These are phyloP conservation scores for Pseudogymnoascus sp. DNA, from an alignment of 2,329 filamentous ascomycete genomes.

Conservation along the genomic window DNA sequence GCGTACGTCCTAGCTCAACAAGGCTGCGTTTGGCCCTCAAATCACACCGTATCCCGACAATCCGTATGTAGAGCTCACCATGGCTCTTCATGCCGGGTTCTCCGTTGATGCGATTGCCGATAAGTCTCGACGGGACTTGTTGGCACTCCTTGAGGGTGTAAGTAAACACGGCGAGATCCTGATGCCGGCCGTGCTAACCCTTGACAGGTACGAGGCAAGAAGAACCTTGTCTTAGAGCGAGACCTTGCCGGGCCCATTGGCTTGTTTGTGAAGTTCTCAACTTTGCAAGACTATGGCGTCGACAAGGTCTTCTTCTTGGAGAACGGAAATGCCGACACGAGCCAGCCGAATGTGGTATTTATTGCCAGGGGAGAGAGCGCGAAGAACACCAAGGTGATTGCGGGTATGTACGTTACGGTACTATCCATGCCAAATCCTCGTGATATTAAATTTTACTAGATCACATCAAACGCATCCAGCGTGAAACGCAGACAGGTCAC, in stretches of 20 bases:
- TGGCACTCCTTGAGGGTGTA: slow-evolving; percentile 91
- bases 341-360: slow-evolving; percentile 91
- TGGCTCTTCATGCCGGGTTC: slow-evolving; percentile 64
- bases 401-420: slow-evolving; percentile 51
- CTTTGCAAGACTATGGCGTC: slow-evolving; percentile 92
- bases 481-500: slow-evolving; percentile 81
- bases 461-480: slow-evolving; percentile 83
- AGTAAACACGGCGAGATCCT: slow-evolving; percentile 34
- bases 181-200: slow-evolving; percentile 16
- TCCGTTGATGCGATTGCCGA: slow-evolving; percentile 68
- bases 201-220: slow-evolving; percentile 87
- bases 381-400: slow-evolving; percentile 73
- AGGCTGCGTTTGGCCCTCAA: slow-evolving; percentile 1
- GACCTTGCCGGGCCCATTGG: slow-evolving; percentile 83
- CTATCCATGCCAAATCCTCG: neutral
- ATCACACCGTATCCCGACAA: neutral
- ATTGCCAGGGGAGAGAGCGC: slow-evolving; percentile 84
- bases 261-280: slow-evolving; percentile 89
- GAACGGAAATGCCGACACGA: slow-evolving; percentile 89
- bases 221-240: slow-evolving; percentile 91
- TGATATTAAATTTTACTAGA: slow-evolving; percentile 49
- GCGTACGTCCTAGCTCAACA: neutral
- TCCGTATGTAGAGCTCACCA: slow-evolving; percentile 43
- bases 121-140: slow-evolving; percentile 78
- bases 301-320: slow-evolving; percentile 97